Percentiles rank a stretch among this genome's conserved stretches.
These are phyloP conservation scores for Yarrowia bubula DNA, from an alignment of 805 yeast genomes.

Conservation along the genomic window DNA sequence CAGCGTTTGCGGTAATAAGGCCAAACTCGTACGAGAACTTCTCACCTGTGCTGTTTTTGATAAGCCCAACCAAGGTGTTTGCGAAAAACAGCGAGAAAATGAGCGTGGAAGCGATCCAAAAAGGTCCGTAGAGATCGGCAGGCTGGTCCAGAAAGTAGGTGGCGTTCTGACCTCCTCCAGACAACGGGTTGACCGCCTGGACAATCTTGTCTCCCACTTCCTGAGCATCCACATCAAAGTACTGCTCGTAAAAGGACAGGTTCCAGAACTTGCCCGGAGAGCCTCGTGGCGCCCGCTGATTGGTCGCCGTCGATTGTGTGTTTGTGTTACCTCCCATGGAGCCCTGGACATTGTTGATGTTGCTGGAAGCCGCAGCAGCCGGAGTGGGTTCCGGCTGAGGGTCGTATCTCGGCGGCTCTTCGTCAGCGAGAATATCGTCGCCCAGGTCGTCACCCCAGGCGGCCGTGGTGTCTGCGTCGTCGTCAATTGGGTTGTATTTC, in stretches of 20 bases:
- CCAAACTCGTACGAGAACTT: constrained; percentile 59
- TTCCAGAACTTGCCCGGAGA: constrained; percentile 17
- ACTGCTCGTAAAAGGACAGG: constrained; percentile 58
- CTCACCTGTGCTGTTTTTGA: constrained; percentile 50
- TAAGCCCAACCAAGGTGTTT: constrained; percentile 62
- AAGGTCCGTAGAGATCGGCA: constrained; percentile 81
- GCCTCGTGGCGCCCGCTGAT: constrained; percentile 5
- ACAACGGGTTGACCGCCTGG: constrained; percentile 57
- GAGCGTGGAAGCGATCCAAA: constrained; percentile 87
- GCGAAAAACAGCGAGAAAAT: constrained; percentile 72
- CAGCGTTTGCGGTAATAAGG: constrained; percentile 64
- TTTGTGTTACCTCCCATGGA: neutral
- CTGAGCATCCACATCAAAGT: constrained; percentile 65
- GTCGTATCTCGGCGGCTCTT: constrained; percentile 21
- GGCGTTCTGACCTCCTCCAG: constrained; percentile 32
- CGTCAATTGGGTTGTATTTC: constrained; percentile 26
- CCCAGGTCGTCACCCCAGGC: constrained; percentile 25
- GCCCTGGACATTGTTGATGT: constrained; percentile 6
- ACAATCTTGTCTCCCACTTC: constrained; percentile 57
- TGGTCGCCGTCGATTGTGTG: constrained; percentile 6
- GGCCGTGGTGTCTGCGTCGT: constrained; percentile 11
- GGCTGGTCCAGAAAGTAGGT: constrained; percentile 42
- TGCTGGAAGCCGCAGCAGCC: neutral
- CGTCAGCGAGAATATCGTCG: constrained; percentile 19
- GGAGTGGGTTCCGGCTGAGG: neutral